phyloP scores from a whole-genome alignment of 352 stramenopile genomes.

The Globisporangium nodosum region DNA sequence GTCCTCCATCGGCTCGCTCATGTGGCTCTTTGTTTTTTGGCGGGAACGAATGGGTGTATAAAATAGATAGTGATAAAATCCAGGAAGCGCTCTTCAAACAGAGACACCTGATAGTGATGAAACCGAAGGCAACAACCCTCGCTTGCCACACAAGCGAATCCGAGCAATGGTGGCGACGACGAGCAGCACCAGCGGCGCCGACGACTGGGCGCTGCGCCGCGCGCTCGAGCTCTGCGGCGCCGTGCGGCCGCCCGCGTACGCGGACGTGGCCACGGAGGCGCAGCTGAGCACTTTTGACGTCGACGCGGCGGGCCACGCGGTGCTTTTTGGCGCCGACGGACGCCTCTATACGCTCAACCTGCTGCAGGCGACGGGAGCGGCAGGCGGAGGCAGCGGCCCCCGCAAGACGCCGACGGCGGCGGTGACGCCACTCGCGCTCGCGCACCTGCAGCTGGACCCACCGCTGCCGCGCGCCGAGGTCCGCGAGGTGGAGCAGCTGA shows the following conservation, averaged over 20 bases:
- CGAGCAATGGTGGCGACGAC: not conserved
- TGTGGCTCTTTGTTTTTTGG: not conserved
- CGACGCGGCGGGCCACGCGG: constrained; percentile 36
- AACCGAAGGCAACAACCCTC: too few species aligned
- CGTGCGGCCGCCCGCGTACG: constrained; percentile 46
- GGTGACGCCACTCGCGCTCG: constrained; percentile 12
- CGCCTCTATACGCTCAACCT: constrained; percentile 52
- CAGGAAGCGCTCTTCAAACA: not conserved
- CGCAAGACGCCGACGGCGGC: not conserved
- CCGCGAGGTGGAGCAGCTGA: constrained; percentile 46
- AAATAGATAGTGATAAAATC: not conserved
- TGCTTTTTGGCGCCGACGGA: constrained; percentile 40
- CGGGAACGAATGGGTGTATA: not conserved
- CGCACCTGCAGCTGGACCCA: constrained; percentile 58
- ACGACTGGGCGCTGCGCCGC: constrained; percentile 48
- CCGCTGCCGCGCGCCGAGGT: constrained; percentile 40
- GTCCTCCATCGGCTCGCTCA: constrained; percentile 6
- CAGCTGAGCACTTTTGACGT: constrained; percentile 69
- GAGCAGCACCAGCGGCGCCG: constrained; percentile 7
- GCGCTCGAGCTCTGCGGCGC: constrained; percentile 61
- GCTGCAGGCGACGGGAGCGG: constrained; percentile 27
- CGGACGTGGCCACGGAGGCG: constrained; percentile 39
- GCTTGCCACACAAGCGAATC: not conserved
- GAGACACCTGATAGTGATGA: too few species aligned
- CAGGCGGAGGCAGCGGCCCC: constrained; percentile 5